Percentiles rank a stretch among this genome's conserved stretches.
Conservation (phyloP, 2,329 filamentous ascomycete species). For the Aspergillus ustus region DNA sequence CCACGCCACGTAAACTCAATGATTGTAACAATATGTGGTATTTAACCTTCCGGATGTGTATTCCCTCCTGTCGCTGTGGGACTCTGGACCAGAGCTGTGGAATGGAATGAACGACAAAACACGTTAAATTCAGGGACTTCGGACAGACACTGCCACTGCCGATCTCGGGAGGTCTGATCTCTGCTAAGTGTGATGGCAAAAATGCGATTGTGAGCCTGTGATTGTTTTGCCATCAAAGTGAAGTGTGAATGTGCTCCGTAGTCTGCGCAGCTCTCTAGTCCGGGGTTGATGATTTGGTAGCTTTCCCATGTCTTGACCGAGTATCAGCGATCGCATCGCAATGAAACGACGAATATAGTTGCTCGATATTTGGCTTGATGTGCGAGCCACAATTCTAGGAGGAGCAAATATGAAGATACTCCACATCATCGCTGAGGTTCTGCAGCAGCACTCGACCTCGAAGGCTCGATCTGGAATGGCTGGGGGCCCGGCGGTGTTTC, state of each 20-base stretch:
- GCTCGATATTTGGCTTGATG: not conserved
- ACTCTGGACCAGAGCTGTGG: conserved; percentile 16
- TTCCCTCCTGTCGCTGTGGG: conserved; percentile 11
- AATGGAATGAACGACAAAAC: conserved; percentile 9
- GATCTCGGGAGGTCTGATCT: conserved; percentile 37
- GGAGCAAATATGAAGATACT: not conserved
- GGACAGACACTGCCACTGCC: conserved; percentile 31
- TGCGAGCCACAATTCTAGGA: not conserved
- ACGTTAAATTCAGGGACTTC: conserved; percentile 19
- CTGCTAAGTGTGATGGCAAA: not conserved
- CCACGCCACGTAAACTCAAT: not conserved
- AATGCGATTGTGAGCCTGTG: not conserved
- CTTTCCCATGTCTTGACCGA: too few relatives aligned
- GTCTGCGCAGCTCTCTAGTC: not conserved
- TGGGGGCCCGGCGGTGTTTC: conserved; percentile 24
- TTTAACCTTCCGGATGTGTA: conserved; percentile 9
- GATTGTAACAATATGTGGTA: not conserved
- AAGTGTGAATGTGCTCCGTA: not conserved
- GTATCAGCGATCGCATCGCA: too few relatives aligned
- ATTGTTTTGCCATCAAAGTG: not conserved
- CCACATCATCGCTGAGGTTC: conserved; percentile 15
- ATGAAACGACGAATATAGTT: not conserved
- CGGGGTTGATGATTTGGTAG: not conserved
- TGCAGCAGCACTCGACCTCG: conserved; percentile 22
- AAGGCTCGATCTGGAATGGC: conserved; percentile 24